A percentile compares a stretch with the other conserved stretches of the same genome.
Evolutionary conservation across 805 yeast species (phyloP).

Genomic region (Scheffersomyces lignosus): DNA sequence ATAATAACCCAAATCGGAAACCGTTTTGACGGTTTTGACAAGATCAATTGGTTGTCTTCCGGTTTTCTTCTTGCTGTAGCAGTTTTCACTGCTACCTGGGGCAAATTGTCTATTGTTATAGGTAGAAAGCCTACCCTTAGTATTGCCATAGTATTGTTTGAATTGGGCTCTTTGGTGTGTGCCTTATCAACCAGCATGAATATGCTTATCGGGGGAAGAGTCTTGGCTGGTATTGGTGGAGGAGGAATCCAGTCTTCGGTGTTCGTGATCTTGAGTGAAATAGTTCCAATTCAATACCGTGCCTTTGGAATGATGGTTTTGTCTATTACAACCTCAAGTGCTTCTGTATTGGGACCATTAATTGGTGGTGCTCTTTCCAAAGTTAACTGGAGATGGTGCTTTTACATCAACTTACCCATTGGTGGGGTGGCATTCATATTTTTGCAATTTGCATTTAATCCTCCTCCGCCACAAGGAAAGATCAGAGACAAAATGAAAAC

Average conservation of each 20-base stretch:
- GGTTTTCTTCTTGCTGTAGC: slow-evolving; percentile 34
- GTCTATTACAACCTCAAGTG: not conserved
- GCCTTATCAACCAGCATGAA: slow-evolving; percentile 34
- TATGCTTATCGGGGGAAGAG: slow-evolving; percentile 44
- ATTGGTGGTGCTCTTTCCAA: not conserved
- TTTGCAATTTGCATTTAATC: not conserved
- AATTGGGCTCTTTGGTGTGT: slow-evolving; percentile 35
- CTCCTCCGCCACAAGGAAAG: not conserved
- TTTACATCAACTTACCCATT: not conserved
- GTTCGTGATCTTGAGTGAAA: slow-evolving; percentile 54
- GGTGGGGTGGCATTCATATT: not conserved
- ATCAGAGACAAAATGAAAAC: not conserved
- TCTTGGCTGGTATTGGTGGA: slow-evolving; percentile 58
- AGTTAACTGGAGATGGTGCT: not conserved
- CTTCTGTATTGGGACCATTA: not conserved
- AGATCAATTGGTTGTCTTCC: slow-evolving; percentile 35
- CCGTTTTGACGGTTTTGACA: slow-evolving; percentile 28
- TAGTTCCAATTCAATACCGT: slow-evolving; percentile 25
- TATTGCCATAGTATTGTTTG: slow-evolving; percentile 21
- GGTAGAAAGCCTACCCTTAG: slow-evolving; percentile 31
- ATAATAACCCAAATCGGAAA: slow-evolving; percentile 33
- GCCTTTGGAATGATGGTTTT: not conserved
- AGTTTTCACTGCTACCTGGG: slow-evolving; percentile 35
- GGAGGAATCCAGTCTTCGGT: slow-evolving; percentile 56
- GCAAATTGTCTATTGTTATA: slow-evolving; percentile 32